These are phyloP conservation scores for Rugonectria rugulosa DNA, from an alignment of 2,329 filamentous ascomycete genomes.

Conservation along the genomic window DNA sequence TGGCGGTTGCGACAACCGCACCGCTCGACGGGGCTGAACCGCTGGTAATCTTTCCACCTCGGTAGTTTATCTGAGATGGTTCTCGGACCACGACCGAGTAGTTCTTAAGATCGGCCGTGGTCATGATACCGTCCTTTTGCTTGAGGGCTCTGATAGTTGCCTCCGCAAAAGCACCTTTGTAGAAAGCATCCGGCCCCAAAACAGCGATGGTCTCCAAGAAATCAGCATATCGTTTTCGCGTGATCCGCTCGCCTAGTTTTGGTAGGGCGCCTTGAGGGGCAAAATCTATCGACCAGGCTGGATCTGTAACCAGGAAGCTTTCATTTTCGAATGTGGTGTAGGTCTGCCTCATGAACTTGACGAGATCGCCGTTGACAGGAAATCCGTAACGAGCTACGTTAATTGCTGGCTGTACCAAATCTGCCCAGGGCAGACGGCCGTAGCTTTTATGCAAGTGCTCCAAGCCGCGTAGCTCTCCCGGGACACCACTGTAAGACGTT, in stretches of 20 bases:
- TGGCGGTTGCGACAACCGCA: conserved; percentile 71
- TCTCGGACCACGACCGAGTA: conserved; percentile 73
- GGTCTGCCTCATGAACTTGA: conserved; percentile 69
- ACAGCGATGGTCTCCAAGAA: conserved; percentile 75
- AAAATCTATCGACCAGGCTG: conserved; percentile 84
- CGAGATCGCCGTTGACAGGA: conserved; percentile 73
- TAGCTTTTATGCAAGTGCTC: conserved; percentile 77
- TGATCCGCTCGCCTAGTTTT: conserved; percentile 75
- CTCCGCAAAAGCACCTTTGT: conserved; percentile 72
- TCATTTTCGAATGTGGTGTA: conserved; percentile 50
- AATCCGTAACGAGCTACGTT: conserved; percentile 77
- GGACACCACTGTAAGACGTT: conserved; percentile 64
- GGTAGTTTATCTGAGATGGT: conserved; percentile 68
- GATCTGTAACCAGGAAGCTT: conserved; percentile 72
- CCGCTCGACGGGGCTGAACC: conserved; percentile 78
- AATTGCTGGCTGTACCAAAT: conserved; percentile 74
- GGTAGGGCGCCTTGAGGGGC: conserved; percentile 75
- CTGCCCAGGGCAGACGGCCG: conserved; percentile 69
- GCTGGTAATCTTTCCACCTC: conserved; percentile 73
- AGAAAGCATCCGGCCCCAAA: conserved; percentile 72
- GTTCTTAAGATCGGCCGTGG: conserved; percentile 72
- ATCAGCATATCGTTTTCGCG: conserved; percentile 75
- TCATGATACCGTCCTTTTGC: conserved; percentile 77
- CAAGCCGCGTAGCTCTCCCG: conserved; percentile 76
- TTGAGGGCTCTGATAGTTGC: conserved; percentile 73